Evolutionary conservation across 768 basidiomycete species (phyloP), one percentile per base, ranked within the genome.

Genomic region (Psilocybe cubensis): DNA sequence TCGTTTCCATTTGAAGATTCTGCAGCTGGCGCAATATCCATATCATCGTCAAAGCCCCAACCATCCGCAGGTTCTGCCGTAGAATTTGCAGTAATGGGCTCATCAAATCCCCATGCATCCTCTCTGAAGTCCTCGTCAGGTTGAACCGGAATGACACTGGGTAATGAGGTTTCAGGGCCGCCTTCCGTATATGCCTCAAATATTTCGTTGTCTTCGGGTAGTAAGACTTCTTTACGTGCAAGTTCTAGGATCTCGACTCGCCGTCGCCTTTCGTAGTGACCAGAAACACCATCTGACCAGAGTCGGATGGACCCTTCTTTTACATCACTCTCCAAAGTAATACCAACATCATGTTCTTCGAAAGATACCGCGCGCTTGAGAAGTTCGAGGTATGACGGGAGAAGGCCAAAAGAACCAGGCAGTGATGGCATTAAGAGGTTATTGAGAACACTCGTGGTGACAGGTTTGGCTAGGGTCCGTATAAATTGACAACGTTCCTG

Each of bases 221-320:
- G 66, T n/a, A 86, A 59, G 18, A 94, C 78, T 42, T 86, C 75
- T 14, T 64, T 64, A 54, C 93, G 78, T 12, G 84, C 80, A n/a
- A 72, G 71, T 40, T 90, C 86, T 5, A 94, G 77, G 43, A 94
- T 83, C 50, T 78, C 75, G 29, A 82, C 73, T 12, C 94, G 80
- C 63, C 93, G 73, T 63, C 88, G 84, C 58, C 85, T 84, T 68
- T 94, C 94, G 69, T 94, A 96, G 70, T 93, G 91, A 2, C 78
- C 72, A 17, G 83, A 81, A 10, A 92, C 79, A 3, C 83, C 81
- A 47, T 87, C 80, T 3, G 81, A 82, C 91, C 94, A 96, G 5
- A 72, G 64, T 64, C 83, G 81, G 54, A 96, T 82, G 6, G 85
- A 74, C 23, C 74, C 75, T 43, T 87, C 84, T 4, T 73, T 72